Evolutionary conservation across 306 rosid genomes (phyloP).

Genomic region (Medicago lupulina): DNA sequence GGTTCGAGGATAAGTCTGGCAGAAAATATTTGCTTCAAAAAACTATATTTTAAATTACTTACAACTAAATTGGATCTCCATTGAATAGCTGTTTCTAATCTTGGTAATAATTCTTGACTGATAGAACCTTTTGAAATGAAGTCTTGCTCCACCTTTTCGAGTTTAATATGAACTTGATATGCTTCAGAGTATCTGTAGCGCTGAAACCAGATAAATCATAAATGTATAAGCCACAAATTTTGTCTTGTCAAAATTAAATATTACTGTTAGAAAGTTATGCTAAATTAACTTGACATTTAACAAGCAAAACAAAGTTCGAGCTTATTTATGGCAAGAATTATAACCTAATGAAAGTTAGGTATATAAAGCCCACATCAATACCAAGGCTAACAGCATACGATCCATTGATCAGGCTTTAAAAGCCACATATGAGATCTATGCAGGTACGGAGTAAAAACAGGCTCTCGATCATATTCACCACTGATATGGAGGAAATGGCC

Average conservation of each 20-base stretch:
- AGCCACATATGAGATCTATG: neutral
- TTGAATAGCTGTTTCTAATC: slow-evolving; percentile 61
- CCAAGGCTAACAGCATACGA: slow-evolving; percentile 2
- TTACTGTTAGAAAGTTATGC: slow-evolving; percentile 6
- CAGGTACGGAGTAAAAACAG: neutral
- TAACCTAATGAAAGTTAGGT: slow-evolving; percentile 24
- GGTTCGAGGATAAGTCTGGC: neutral
- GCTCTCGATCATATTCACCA: slow-evolving; percentile 18
- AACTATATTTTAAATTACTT: slow-evolving; percentile 55
- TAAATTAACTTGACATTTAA: slow-evolving; percentile 25
- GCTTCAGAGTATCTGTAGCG: slow-evolving; percentile 84
- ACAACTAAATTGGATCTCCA: slow-evolving; percentile 86
- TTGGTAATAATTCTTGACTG: slow-evolving; percentile 59
- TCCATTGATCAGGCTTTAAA: slow-evolving; percentile 9
- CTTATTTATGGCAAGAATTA: slow-evolving; percentile 26
- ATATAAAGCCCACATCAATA: slow-evolving; percentile 18
- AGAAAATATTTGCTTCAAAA: slow-evolving; percentile 14
- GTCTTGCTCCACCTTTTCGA: slow-evolving; percentile 72
- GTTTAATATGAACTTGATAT: slow-evolving; percentile 76
- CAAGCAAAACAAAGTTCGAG: slow-evolving; percentile 31
- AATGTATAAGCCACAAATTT: slow-evolving; percentile 33
- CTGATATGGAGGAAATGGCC: neutral
- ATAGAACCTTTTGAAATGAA: slow-evolving; percentile 60
- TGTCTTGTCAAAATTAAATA: slow-evolving; percentile 16
- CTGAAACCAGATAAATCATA: slow-evolving; percentile 59